Conservation (phyloP, 1,284 basidiomycete genomes). For the Xanthoconium separans region DNA sequence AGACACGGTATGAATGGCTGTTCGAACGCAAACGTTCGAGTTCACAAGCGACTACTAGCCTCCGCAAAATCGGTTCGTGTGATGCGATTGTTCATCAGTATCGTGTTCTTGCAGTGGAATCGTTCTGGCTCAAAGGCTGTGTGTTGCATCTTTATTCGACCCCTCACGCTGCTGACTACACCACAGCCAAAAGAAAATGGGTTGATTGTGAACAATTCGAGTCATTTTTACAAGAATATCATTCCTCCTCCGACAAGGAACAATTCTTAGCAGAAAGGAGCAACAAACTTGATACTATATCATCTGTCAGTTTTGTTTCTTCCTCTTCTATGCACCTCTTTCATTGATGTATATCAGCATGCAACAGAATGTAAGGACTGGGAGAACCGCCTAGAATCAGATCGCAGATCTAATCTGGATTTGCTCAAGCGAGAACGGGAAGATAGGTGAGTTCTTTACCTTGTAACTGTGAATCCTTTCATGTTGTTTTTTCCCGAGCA, state of each 20-base stretch:
- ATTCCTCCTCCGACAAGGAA: neutral
- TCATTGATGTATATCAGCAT: slow-evolving; percentile 4
- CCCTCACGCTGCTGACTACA: too few species aligned
- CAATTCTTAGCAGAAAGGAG: neutral
- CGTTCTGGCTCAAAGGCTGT: too few species aligned
- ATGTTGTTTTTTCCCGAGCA: slow-evolving; percentile 2
- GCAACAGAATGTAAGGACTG: neutral
- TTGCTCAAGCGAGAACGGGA: neutral
- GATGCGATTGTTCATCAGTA: too few species aligned
- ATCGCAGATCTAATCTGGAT: neutral
- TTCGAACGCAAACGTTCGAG: too few species aligned
- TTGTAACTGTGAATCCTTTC: neutral
- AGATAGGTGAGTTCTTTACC: neutral
- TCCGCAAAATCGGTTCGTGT: too few species aligned
- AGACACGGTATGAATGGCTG: too few species aligned
- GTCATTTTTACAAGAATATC: neutral
- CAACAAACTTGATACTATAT: too few species aligned
- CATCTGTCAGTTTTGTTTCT: too few species aligned
- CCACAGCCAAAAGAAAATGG: neutral
- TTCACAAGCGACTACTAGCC: too few species aligned
- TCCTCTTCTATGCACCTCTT: too few species aligned
- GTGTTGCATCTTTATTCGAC: too few species aligned
- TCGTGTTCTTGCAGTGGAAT: too few species aligned
- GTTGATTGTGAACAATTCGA: slow-evolving; percentile 10
- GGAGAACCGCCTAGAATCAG: neutral